phyloP scores from a whole-genome alignment of 495 filamentous ascomycete species.

The Penicillium waksmanii region DNA sequence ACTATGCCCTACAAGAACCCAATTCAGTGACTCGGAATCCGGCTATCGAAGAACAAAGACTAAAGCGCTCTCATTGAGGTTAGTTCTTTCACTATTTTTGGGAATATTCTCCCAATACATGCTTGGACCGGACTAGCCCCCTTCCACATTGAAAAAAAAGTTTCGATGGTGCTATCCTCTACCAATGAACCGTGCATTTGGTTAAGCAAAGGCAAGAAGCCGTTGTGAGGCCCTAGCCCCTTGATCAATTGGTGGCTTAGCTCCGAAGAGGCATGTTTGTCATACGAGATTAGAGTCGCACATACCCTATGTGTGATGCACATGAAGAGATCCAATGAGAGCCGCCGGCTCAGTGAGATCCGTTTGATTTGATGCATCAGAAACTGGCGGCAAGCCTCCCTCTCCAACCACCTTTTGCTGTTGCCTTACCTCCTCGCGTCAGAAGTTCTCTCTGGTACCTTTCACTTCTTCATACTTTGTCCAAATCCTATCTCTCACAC shows the following conservation, averaged over 20 bases:
- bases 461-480: neutral
- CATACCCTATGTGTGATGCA: too few species aligned
- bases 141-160: neutral
- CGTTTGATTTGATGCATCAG: neutral
- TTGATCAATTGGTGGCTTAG: neutral
- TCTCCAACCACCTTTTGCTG: neutral
- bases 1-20: neutral
- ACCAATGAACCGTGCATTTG: neutral
- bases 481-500: neutral
- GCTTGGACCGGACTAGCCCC: too few species aligned
- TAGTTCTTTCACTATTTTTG: neutral
- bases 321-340: too few species aligned
- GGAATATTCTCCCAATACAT: neutral
- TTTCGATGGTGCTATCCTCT: neutral
- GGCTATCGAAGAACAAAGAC: neutral
- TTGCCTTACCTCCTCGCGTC: conserved; percentile 1
- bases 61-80: neutral
- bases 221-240: neutral
- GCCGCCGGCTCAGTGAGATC: neutral
- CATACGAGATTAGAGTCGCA: neutral
- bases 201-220: neutral
- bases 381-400: neutral
- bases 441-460: neutral
- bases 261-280: neutral
- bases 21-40: neutral